These are phyloP conservation scores for Alternaria rosae DNA, from an alignment of 2,329 filamentous ascomycete species.

Conservation along the genomic window DNA sequence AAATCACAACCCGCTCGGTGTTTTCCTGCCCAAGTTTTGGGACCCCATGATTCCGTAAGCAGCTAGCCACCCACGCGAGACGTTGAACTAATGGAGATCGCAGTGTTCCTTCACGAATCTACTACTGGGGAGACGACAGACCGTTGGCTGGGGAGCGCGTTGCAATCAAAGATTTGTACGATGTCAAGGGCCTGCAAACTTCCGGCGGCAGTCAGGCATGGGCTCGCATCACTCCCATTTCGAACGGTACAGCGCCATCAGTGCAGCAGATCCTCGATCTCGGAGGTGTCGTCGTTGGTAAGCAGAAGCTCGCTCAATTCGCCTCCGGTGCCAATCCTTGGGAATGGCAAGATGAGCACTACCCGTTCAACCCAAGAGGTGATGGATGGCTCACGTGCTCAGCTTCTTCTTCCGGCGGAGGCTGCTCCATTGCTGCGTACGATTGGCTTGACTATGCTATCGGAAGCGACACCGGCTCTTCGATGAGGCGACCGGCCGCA, in stretches of 20 bases:
- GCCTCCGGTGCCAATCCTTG: constrained; percentile 42
- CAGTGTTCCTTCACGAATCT: constrained; percentile 51
- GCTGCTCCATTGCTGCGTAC: constrained; percentile 52
- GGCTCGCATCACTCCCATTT: constrained; percentile 25
- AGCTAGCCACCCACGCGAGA: background rate
- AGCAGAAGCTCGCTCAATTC: constrained; percentile 61
- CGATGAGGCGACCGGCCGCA: constrained; percentile 56
- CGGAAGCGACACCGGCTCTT: constrained; percentile 57
- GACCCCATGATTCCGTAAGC: constrained; percentile 41
- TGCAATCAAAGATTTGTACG: constrained; percentile 37
- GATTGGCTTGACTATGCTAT: constrained; percentile 57
- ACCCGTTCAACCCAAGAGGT: constrained; percentile 55
- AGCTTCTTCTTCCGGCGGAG: constrained; percentile 47
- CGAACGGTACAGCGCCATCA: constrained; percentile 30
- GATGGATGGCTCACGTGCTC: constrained; percentile 37
- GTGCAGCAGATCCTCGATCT: constrained; percentile 36
- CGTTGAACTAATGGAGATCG: background rate
- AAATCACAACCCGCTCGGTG: constrained; percentile 32
- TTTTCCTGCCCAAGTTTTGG: constrained; percentile 37
- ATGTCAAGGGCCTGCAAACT: constrained; percentile 36
- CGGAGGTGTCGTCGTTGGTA: constrained; percentile 58
- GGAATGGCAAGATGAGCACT: constrained; percentile 43
- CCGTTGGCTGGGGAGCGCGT: constrained; percentile 39
- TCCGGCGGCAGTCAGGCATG: constrained; percentile 35
- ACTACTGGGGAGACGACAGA: constrained; percentile 44